Conservation (phyloP, 2,329 filamentous ascomycete genomes). For the Mycosphaerella sp. region DNA sequence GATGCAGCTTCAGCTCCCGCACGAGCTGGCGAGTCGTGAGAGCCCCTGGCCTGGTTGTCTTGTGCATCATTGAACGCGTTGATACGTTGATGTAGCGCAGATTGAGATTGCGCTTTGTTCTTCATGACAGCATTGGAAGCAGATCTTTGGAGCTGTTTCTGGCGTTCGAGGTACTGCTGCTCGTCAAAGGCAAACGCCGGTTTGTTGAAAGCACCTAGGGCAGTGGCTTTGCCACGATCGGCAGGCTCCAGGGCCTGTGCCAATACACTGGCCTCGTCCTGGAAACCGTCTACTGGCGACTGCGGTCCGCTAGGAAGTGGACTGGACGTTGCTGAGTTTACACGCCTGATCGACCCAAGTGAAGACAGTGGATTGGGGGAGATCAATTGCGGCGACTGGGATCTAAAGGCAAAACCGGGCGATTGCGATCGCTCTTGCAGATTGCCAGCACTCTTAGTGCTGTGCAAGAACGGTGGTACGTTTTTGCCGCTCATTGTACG, state of each 20-base stretch:
- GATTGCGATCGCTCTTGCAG: slow-evolving; percentile 46
- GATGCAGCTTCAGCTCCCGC: slow-evolving; percentile 31
- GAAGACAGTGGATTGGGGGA: slow-evolving; percentile 35
- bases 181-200: slow-evolving; percentile 75
- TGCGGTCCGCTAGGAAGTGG: slow-evolving; percentile 36
- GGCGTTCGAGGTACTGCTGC: slow-evolving; percentile 73
- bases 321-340: slow-evolving; percentile 35
- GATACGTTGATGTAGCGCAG: slow-evolving; percentile 25
- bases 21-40: slow-evolving; percentile 22
- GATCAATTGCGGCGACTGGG: slow-evolving; percentile 38
- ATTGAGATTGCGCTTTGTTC: slow-evolving; percentile 13
- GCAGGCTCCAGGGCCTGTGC: slow-evolving; percentile 61
- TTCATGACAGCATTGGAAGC: slow-evolving; percentile 24
- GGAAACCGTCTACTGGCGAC: slow-evolving; percentile 55
- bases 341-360: slow-evolving; percentile 35
- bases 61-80: slow-evolving; percentile 23
- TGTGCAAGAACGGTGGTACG: slow-evolving; percentile 34
- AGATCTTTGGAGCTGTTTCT: slow-evolving; percentile 67
- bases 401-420: slow-evolving; percentile 27
- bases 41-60: slow-evolving; percentile 20
- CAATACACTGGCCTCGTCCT: slow-evolving; percentile 59
- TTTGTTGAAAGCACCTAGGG: slow-evolving; percentile 65
- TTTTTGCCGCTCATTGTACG: slow-evolving; percentile 47
- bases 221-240: slow-evolving; percentile 76
- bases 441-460: slow-evolving; percentile 58